These are phyloP conservation scores for Ogataea naganishii DNA, from an alignment of 805 yeast species.

Conservation along the genomic window DNA sequence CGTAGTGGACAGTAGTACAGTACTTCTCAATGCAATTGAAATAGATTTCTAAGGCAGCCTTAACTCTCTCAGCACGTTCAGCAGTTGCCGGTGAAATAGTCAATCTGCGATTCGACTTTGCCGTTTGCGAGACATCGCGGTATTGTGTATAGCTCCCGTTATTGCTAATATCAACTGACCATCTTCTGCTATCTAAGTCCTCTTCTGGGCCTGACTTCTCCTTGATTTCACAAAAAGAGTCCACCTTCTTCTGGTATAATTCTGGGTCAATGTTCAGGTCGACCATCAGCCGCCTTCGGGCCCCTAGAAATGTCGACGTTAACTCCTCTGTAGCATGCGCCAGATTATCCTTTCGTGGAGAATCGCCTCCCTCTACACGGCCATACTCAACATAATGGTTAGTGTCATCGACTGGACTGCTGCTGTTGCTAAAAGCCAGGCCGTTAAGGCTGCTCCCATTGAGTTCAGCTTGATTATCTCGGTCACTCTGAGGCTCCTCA, in stretches of 20 bases:
- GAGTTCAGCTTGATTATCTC: no score
- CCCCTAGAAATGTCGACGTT: not conserved
- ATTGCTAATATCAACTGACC: not conserved
- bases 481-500: no score
- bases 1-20: slow-evolving; percentile 21
- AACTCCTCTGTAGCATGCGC: slow-evolving; percentile 1
- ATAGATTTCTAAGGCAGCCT: slow-evolving; percentile 37
- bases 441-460: no score
- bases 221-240: slow-evolving; percentile 3
- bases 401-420: no score
- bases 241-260: slow-evolving; percentile 7
- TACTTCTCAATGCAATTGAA: slow-evolving; percentile 38
- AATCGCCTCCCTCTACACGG: not conserved
- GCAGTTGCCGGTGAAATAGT: slow-evolving; percentile 27
- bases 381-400: no score
- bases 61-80: slow-evolving; percentile 41
- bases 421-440: no score
- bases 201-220: slow-evolving; percentile 1
- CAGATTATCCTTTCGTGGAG: slow-evolving; percentile 5
- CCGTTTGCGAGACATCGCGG: no score
- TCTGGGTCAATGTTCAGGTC: slow-evolving; percentile 33
- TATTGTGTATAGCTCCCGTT: not conserved
- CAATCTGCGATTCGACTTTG: not conserved
- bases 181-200: slow-evolving; percentile 3
- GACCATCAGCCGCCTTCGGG: slow-evolving; percentile 28